Evolutionary conservation across 2,329 filamentous ascomycete species (phyloP).

Genomic region (Penicillium sp.): DNA sequence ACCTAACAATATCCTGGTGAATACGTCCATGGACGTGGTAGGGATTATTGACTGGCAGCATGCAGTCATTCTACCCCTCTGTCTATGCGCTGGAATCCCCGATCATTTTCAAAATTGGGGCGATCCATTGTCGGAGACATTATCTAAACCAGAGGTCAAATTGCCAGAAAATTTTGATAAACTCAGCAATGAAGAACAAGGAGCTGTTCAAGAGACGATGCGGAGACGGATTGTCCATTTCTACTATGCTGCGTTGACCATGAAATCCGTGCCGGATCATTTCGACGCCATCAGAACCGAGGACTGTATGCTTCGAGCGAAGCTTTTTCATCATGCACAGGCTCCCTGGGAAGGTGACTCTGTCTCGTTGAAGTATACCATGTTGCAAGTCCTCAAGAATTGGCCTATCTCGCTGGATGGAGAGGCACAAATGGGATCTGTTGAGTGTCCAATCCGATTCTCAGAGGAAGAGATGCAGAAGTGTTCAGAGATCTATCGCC

Average conservation of each 20-base stretch:
- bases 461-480: constrained; percentile 20
- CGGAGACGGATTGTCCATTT: constrained; percentile 25
- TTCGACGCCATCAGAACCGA: constrained; percentile 22
- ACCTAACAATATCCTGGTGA: constrained; percentile 33
- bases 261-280: constrained; percentile 22
- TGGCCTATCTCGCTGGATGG: constrained; percentile 23
- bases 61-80: constrained; percentile 29
- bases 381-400: constrained; percentile 22
- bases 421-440: neutral
- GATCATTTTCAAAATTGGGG: constrained; percentile 37
- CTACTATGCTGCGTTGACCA: constrained; percentile 26
- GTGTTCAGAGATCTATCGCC: constrained; percentile 9
- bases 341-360: constrained; percentile 33
- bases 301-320: constrained; percentile 23
- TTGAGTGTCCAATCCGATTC: constrained; percentile 23
- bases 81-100: constrained; percentile 30
- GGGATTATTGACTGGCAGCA: constrained; percentile 35
- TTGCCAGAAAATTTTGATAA: constrained; percentile 24
- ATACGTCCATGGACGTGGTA: constrained; percentile 24
- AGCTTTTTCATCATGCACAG: constrained; percentile 23
- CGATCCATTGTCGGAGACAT: constrained; percentile 26
- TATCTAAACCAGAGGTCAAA: constrained; percentile 25
- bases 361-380: constrained; percentile 22
- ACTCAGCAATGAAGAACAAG: constrained; percentile 23
- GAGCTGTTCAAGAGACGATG: constrained; percentile 19